These are phyloP conservation scores for Mucor circinelloides DNA, from an alignment of 371 early-diverging fungal genomes.

Conservation along the genomic window DNA sequence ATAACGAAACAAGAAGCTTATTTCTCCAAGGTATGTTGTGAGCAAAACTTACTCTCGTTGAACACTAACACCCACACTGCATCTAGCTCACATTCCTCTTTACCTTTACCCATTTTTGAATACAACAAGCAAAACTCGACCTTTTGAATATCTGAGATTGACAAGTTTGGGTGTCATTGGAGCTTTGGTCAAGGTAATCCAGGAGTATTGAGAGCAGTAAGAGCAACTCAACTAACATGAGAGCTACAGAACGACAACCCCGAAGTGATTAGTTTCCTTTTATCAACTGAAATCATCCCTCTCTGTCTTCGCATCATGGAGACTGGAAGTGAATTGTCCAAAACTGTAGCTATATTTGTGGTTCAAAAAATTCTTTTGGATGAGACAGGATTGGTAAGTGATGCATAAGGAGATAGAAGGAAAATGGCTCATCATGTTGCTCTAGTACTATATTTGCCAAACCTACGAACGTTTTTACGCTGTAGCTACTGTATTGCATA, in stretches of 20 bases:
- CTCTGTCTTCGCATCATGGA: slow-evolving; percentile 98
- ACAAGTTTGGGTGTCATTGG: slow-evolving; percentile 96
- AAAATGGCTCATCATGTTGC: background rate
- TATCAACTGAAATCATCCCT: slow-evolving; percentile 98
- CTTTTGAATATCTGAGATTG: slow-evolving; percentile 93
- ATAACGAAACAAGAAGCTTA: slow-evolving; percentile 86
- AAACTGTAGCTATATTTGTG: slow-evolving; percentile 98
- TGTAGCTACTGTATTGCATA: slow-evolving; percentile 92
- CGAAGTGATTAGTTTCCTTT: slow-evolving; percentile 92
- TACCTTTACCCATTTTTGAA: slow-evolving; percentile 98
- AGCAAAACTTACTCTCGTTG: background rate
- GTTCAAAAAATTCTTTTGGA: slow-evolving; percentile 96
- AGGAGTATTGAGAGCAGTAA: background rate
- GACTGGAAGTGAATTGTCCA: slow-evolving; percentile 94
- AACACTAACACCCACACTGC: background rate
- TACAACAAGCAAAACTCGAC: slow-evolving; percentile 92
- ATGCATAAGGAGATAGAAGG: background rate
- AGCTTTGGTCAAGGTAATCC: slow-evolving; percentile 87
- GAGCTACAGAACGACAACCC: slow-evolving; percentile 82
- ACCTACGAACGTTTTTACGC: slow-evolving; percentile 98
- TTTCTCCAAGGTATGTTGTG: slow-evolving; percentile 73
- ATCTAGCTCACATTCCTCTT: slow-evolving; percentile 90
- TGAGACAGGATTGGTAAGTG: slow-evolving; percentile 87
- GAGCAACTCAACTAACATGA: background rate
- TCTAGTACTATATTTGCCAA: slow-evolving; percentile 89